Percentiles rank a stretch among this genome's conserved stretches.
These are phyloP conservation scores for Fusarium mangiferae DNA, from an alignment of 2,329 filamentous ascomycete genomes.

Conservation along the genomic window DNA sequence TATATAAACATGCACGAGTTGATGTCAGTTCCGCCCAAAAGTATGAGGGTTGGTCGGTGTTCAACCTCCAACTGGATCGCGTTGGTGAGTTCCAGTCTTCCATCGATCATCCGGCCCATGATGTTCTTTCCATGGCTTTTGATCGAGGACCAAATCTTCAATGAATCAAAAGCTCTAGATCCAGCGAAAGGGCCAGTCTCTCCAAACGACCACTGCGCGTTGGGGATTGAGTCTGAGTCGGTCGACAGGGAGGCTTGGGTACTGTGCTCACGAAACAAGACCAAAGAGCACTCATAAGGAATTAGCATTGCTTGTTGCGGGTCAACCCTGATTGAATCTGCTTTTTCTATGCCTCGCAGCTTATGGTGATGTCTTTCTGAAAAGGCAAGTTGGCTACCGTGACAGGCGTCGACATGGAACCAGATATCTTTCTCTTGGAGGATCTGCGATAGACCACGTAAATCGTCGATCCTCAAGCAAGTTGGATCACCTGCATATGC, in stretches of 20 bases:
- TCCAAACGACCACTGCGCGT: background rate
- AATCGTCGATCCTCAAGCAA: background rate
- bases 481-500: background rate
- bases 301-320: background rate
- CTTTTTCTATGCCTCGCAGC: background rate
- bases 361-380: background rate
- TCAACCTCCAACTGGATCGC: background rate
- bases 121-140: background rate
- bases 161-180: background rate
- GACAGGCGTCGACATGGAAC: background rate
- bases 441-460: background rate
- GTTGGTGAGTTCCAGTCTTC: background rate
- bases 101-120: background rate
- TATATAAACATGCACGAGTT: background rate
- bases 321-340: background rate
- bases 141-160: background rate
- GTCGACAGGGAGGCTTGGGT: accelerated
- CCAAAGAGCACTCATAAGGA: background rate
- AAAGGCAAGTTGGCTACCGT: background rate
- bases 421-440: background rate
- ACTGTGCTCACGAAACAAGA: background rate
- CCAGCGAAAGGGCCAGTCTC: background rate
- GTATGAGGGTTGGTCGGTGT: background rate
- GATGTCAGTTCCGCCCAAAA: background rate
- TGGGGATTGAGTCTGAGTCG: background rate